Evolutionary conservation across 2,329 filamentous ascomycete genomes (phyloP), one percentile per base, ranked within the genome.

Genomic region (Geosmithia morbida): DNA sequence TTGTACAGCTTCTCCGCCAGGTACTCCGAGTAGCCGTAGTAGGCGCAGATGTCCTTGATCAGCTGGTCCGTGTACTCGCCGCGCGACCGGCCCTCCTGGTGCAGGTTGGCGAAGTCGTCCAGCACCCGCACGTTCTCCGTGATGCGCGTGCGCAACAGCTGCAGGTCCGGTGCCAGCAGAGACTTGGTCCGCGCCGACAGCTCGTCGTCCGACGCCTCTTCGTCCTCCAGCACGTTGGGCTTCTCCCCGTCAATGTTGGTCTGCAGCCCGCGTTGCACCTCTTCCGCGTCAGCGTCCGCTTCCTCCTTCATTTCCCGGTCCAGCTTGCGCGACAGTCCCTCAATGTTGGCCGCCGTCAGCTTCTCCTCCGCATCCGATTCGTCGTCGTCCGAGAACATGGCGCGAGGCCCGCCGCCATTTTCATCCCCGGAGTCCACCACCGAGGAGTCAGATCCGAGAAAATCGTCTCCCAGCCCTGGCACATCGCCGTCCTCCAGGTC

Each of bases 1-100:
- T 84, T 83, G 69, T 89, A 88, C 16, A 98, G 80, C 72, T 97
- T 98, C 66, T 95, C 87, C 4, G 89, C 92, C n/a, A 98, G 75
- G 67, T 84, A 97, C 39, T 84, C 79, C 3, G 86, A 94, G 71
- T 98, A 98, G 50, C 90, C 89, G 62, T 98, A 98, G 72, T 98
- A 98, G 48, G 84, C 79, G 68, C 88, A 96, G 50, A 97, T 85
- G 59, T 98, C 92, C 66, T 87, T 85, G 51, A 97, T 67, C 48
- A 98, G 72, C 63, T 94, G 85, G 19, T 79, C 72, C 14, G 85
- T 87, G 64, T 98, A 97, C 60, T 97, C 92, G 46, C 84, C 78
- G 56, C 92, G 79, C 48, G 87, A 94, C 55, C 86, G 80, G 29
- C 82, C 84, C 40, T 84, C 77, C 61, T 95, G 85, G 20, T 81